A percentile compares a stretch with the other conserved stretches of the same genome.
phyloP scores from a whole-genome alignment of 192 early-diverging fungal genomes.

The Dissophora globulifera region DNA sequence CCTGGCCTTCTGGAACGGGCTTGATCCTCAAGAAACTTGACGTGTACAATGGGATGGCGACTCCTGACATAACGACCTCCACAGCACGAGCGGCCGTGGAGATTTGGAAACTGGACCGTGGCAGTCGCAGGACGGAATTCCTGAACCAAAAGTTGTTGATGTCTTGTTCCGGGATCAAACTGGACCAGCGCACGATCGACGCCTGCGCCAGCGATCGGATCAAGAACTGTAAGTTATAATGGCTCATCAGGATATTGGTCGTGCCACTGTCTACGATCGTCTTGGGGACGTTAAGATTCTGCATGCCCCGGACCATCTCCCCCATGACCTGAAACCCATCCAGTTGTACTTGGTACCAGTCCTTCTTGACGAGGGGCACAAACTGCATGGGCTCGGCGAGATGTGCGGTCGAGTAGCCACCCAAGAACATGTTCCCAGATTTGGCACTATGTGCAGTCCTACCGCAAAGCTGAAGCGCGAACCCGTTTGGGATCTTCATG shows the following conservation, averaged over 20 bases:
- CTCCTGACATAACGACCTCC: conserved; percentile 30
- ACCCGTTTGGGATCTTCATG: conserved; percentile 50
- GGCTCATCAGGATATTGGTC: conserved; percentile 49
- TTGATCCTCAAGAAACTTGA: conserved; percentile 38
- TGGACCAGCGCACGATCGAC: conserved; percentile 19
- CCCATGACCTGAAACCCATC: conserved; percentile 53
- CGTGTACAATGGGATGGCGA: conserved; percentile 36
- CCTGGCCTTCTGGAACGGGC: conserved; percentile 18
- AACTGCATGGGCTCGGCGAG: conserved; percentile 40
- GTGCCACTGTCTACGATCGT: conserved; percentile 47
- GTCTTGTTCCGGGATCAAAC: conserved; percentile 27
- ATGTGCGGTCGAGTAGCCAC: conserved; percentile 32
- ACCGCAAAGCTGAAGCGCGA: conserved; percentile 47
- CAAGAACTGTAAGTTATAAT: conserved; percentile 46
- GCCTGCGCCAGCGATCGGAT: conserved; percentile 30
- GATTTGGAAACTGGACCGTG: conserved; percentile 30
- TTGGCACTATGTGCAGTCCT: conserved; percentile 28
- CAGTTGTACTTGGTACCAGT: conserved; percentile 46
- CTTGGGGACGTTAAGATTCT: conserved; percentile 47
- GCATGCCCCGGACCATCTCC: conserved; percentile 19
- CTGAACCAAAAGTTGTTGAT: conserved; percentile 39
- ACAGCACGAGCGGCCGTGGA: conserved; percentile 15
- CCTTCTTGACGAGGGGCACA: conserved; percentile 39
- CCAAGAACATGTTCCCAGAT: conserved; percentile 47
- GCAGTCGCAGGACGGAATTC: conserved; percentile 39